Evolutionary conservation across 2,329 filamentous ascomycete species (phyloP).

Genomic region (Cladobotryum mycophilum): DNA sequence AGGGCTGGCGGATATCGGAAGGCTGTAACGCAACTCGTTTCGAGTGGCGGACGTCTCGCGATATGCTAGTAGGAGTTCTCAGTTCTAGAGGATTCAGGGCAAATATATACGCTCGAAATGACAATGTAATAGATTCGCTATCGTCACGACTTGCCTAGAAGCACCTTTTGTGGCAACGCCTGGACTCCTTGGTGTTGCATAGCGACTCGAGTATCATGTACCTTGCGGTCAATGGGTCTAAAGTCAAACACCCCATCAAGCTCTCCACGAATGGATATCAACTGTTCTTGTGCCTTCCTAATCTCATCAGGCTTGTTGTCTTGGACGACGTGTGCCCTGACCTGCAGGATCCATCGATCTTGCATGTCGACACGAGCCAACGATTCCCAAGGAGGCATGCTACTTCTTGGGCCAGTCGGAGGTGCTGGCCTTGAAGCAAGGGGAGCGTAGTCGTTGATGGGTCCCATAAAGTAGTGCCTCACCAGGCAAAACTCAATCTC

Average conservation of each 20-base stretch:
- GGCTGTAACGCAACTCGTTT: too few species aligned
- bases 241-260: slow-evolving; percentile 50
- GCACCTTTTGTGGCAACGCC: slow-evolving; percentile 32
- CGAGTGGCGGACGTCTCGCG: too few species aligned
- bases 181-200: slow-evolving; percentile 33
- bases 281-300: slow-evolving; percentile 46
- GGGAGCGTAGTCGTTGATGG: slow-evolving; percentile 26
- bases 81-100: too few species aligned
- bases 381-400: slow-evolving; percentile 41
- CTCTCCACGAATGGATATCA: slow-evolving; percentile 40
- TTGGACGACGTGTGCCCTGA: slow-evolving; percentile 48
- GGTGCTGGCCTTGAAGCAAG: slow-evolving; percentile 20
- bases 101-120: too few species aligned
- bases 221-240: slow-evolving; percentile 43
- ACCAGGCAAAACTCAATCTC: slow-evolving; percentile 48
- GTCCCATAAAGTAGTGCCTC: slow-evolving; percentile 38
- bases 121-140: too few species aligned
- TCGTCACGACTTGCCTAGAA: slow-evolving; percentile 24
- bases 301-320: slow-evolving; percentile 54
- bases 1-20: too few species aligned
- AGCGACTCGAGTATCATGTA: slow-evolving; percentile 45
- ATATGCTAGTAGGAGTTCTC: too few species aligned
- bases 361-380: slow-evolving; percentile 44
- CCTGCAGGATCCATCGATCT: slow-evolving; percentile 49
- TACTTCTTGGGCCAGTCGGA: slow-evolving; percentile 14